phyloP scores from a whole-genome alignment of 2,329 filamentous ascomycete species.

The Xylariaceae sp. region DNA sequence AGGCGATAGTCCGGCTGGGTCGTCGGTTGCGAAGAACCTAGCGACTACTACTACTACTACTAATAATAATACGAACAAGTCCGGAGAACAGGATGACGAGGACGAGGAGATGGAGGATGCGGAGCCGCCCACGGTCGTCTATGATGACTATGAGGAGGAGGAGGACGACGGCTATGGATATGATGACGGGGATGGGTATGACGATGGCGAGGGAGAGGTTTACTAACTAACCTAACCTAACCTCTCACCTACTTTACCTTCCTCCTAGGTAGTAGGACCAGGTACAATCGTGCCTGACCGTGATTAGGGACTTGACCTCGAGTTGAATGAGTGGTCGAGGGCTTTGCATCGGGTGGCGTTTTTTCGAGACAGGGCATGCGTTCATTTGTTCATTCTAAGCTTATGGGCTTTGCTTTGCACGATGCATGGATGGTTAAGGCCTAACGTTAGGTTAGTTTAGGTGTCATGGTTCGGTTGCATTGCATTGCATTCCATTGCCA shows the following conservation, averaged over 20 bases:
- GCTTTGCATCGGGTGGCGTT: neutral
- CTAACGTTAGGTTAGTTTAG: too few species aligned
- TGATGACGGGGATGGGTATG: slow-evolving; percentile 27
- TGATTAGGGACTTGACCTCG: too few species aligned
- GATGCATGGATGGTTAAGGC: neutral
- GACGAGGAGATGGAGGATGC: slow-evolving; percentile 34
- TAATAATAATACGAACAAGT: neutral
- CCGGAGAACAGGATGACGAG: slow-evolving; percentile 26
- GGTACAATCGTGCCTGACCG: too few species aligned
- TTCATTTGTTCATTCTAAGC: neutral
- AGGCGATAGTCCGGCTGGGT: slow-evolving; percentile 2
- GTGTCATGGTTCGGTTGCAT: too few species aligned
- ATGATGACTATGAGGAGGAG: slow-evolving; percentile 31
- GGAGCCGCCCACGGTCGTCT: slow-evolving; percentile 33
- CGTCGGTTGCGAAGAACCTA: slow-evolving; percentile 27
- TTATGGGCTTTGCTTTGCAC: neutral
- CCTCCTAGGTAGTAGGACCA: too few species aligned
- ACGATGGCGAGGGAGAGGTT: slow-evolving; percentile 28
- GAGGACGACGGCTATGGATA: slow-evolving; percentile 13
- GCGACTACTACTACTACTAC: too few species aligned
- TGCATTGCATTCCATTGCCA: too few species aligned
- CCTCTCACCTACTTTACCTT: neutral
- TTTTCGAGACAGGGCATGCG: neutral
- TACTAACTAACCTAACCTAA: slow-evolving; percentile 12
- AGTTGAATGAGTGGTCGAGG: neutral